These are phyloP conservation scores for Halteria grandinella DNA, from an alignment of 73 alveolate species.

Conservation along the genomic window DNA sequence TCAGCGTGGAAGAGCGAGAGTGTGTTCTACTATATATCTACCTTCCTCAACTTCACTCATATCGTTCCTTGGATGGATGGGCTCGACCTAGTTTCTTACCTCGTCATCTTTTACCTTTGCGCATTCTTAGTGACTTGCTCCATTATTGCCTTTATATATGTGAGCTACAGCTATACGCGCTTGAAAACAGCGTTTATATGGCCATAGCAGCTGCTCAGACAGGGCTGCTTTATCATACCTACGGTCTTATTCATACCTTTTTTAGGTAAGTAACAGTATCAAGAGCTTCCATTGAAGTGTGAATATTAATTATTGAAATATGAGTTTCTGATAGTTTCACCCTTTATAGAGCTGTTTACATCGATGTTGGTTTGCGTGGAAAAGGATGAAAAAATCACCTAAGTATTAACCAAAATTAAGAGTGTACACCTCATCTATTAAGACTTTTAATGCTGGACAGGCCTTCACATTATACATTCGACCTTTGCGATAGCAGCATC, in stretches of 20 bases:
- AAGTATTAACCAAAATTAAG: too few species aligned
- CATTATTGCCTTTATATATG: constrained; percentile 51
- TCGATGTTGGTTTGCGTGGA: constrained; percentile 40
- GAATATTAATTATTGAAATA: too few species aligned
- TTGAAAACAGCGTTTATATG: constrained; percentile 52
- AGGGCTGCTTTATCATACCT: constrained; percentile 9
- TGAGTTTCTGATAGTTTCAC: too few species aligned
- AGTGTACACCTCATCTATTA: constrained; percentile 27
- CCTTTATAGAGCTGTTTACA: constrained; percentile 42
- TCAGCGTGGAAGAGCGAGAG: constrained; percentile 54
- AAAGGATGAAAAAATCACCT: background rate
- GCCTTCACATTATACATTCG: constrained; percentile 60
- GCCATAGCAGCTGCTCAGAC: constrained; percentile 59
- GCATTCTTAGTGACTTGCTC: constrained; percentile 38
- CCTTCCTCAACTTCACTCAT: constrained; percentile 59
- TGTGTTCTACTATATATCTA: constrained; percentile 9
- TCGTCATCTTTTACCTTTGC: constrained; percentile 62
- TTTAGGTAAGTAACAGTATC: constrained; percentile 49
- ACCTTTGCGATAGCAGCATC: constrained; percentile 37
- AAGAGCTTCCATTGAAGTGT: too few species aligned
- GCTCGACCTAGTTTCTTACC: constrained; percentile 50
- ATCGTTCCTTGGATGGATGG: constrained; percentile 51
- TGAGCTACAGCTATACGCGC: constrained; percentile 37
- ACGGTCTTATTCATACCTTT: constrained; percentile 60
- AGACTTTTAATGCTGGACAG: constrained; percentile 58